Evolutionary conservation across 805 yeast species (phyloP).

Genomic region (Priceomyces fermenticarens): DNA sequence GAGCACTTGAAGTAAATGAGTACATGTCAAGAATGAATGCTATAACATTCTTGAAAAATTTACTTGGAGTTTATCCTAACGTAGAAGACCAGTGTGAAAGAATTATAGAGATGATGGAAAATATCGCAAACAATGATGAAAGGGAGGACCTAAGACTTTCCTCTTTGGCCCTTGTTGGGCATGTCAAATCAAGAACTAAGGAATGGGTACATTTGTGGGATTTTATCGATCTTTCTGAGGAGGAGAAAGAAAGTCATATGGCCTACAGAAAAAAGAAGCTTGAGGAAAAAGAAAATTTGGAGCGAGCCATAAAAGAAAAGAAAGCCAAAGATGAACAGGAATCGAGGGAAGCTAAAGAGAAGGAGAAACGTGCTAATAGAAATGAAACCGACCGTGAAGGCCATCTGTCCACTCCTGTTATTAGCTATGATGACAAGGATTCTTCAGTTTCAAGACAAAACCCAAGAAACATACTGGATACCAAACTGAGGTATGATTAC

Average conservation of each 20-base stretch:
- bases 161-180: conserved; percentile 67
- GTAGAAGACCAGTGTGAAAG: conserved; percentile 63
- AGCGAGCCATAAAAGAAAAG: conserved; percentile 7
- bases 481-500: conserved; percentile 28
- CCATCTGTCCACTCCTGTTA: conserved; percentile 5
- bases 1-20: conserved; percentile 47
- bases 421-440: conserved; percentile 18
- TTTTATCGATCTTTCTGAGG: conserved; percentile 49
- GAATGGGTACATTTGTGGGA: conserved; percentile 55
- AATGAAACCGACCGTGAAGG: conserved; percentile 9
- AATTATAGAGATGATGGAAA: conserved; percentile 46
- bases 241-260: conserved; percentile 30
- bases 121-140: conserved; percentile 49
- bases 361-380: conserved; percentile 10
- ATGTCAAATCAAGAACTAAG: conserved; percentile 52
- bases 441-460: conserved; percentile 9
- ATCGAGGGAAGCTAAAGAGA: conserved; percentile 5
- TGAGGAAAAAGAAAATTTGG: conserved; percentile 11
- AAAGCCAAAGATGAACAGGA: conserved; percentile 11
- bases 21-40: conserved; percentile 81
- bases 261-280: conserved; percentile 20
- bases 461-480: conserved; percentile 10
- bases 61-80: conserved; percentile 62
- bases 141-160: conserved; percentile 83
- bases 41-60: conserved; percentile 69